Conservation (phyloP, 345 rosid genomes). For the Dipteronia dyeriana region DNA sequence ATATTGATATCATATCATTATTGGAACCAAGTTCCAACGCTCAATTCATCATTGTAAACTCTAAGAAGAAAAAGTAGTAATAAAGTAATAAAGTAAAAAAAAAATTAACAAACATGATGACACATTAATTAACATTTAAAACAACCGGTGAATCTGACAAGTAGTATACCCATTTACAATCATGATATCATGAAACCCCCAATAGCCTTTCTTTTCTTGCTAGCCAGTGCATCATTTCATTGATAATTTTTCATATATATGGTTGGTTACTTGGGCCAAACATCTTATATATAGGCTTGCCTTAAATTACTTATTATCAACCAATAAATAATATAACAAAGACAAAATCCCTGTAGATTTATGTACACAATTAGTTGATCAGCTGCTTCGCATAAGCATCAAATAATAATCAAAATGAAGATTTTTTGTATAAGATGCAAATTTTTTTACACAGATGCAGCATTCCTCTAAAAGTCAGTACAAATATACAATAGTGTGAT, state of each 20-base stretch:
- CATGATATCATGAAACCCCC: neutral
- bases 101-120: neutral
- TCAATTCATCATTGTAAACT: constrained; percentile 27
- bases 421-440: neutral
- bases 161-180: neutral
- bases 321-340: too few relatives aligned
- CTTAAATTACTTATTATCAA: neutral
- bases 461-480: constrained; percentile 1
- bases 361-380: neutral
- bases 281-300: neutral
- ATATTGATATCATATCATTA: constrained; percentile 47
- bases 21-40: constrained; percentile 68
- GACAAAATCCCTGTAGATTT: neutral
- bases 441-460: constrained; percentile 15
- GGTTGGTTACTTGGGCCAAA: neutral
- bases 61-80: neutral
- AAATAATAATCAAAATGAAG: neutral
- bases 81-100: neutral
- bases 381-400: neutral
- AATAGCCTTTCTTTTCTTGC: neutral
- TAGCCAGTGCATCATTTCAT: constrained; percentile 8
- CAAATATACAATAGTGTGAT: constrained; percentile 5
- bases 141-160: neutral
- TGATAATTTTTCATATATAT: neutral
- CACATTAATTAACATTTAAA: neutral